Base-by-base conservation (phyloP, 2,329 filamentous ascomycete genomes). In the Trichoderma afroharzianum region DNA sequence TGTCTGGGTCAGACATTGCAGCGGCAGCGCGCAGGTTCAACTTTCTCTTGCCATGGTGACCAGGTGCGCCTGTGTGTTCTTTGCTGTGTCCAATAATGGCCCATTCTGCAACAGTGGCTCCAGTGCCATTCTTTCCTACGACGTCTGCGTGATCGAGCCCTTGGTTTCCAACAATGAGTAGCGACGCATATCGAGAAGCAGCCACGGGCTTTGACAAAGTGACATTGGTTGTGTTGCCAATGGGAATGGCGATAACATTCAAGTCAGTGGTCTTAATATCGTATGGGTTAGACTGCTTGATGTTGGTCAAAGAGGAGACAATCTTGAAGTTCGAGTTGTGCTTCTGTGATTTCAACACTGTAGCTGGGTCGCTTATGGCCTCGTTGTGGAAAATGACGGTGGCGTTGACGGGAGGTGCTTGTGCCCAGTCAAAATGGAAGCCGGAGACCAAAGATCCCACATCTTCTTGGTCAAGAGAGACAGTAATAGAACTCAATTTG, bases 381-480 rank as follows among this genome's bases (percentile, higher is more conserved):
- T 71, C 33, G 71, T 75, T 69, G 66, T 76, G 75, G 55, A 76
- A 75, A 4, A 75, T 69, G 30, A 76, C 64, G 1, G 75, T 76
- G 26, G 74, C 74, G 39, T 74, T 74, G 28, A 75, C 72, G 3
- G 75, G 75, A 32, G 75, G 75, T 26, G 63, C 33, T 64, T 75
- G 73, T 0, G 75, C 75, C 75, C 75, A 76, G 66, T 76, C 73
- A 18, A 76, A 73, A 8, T 67, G 68, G 55, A 75, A 74, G 39
- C 72, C 71, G 1, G 73, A 71, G 3, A 76, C 71, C 3, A 64
- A 26, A 3, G 64, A 61, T 55, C 73, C 74, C 1, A 70, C 68
- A n/a, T 74, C 73, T 24, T 66, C 24, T 3, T 61, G 15, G 1
- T 71, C 59, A 8, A 76, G 39, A 8, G 71, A 33, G 7, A 75